Percentiles rank a stretch among this genome's conserved stretches.
phyloP scores from a whole-genome alignment of 192 early-diverging fungal genomes.

The Phycomyces nitens region DNA sequence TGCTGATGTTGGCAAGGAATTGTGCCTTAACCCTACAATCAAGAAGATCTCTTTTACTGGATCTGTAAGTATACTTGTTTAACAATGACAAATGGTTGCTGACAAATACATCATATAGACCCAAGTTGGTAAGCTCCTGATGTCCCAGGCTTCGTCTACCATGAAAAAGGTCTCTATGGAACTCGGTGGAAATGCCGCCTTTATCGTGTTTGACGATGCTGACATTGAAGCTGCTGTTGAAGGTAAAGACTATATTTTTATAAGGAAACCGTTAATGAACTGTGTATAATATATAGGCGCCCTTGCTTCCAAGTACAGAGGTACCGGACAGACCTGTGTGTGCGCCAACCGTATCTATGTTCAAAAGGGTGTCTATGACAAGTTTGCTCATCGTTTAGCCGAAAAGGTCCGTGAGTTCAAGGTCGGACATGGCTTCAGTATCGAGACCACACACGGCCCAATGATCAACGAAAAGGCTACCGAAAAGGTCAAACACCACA shows the following conservation, averaged over 20 bases:
- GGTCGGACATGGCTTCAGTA: conserved; percentile 74
- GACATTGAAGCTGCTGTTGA: conserved; percentile 68
- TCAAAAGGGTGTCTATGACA: conserved; percentile 60
- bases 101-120: conserved; percentile 43
- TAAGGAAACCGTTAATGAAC: background rate
- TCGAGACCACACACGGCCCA: conserved; percentile 71
- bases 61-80: conserved; percentile 43
- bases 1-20: conserved; percentile 55
- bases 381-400: conserved; percentile 56
- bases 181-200: conserved; percentile 84
- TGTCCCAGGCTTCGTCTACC: conserved; percentile 55
- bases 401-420: conserved; percentile 54
- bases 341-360: conserved; percentile 79
- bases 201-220: conserved; percentile 75
- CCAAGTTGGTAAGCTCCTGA: conserved; percentile 62
- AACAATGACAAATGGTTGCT: too few species aligned
- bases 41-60: conserved; percentile 79
- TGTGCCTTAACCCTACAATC: conserved; percentile 55
- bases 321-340: conserved; percentile 82
- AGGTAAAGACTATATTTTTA: conserved; percentile 18
- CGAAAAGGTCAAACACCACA: conserved; percentile 65
- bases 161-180: conserved; percentile 82
- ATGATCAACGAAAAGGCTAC: conserved; percentile 70
- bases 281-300: conserved; percentile 15
- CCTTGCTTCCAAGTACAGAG: conserved; percentile 51